Base-by-base conservation (phyloP, 75 land plant genomes). In the Larix kaempferi region DNA sequence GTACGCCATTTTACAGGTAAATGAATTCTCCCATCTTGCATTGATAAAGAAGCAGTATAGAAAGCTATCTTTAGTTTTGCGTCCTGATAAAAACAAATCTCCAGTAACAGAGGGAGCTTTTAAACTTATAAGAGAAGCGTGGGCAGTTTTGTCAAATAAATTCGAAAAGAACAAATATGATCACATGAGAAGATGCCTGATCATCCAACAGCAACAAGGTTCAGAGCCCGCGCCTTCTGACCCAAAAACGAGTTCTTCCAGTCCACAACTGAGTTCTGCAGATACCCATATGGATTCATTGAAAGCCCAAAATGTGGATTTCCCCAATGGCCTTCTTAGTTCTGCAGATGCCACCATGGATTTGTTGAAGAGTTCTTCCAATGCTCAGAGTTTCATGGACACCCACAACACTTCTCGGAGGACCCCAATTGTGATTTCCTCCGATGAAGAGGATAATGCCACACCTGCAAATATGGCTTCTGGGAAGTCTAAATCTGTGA, bases 1-100 rank as follows among this genome's bases (percentile, higher is more conserved):
- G 74, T 91, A 89, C 80, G 80, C 60, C 60, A 41, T 74, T 14
- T 49, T 74, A 8, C 75, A 74, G 55, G 75, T 49, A 21, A 54
- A 39, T 49, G n/a, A 13, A 25, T 49, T 33, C 26, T 33, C 75
- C 22, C 60, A 74, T 54, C 15, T 6, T 35, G 75, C 75, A 23
- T 35, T 54, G 4, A 54, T 74, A 21, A 74, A 41, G 19, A 74
- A 74, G 19, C 75, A 74, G 54, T 74, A 74, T 35, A 33, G 10
- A 54, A 74, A 74, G 54, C 13, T 74, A 54, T 59, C 75, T 26
- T 54, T 74, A 21, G 26, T 33, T 2, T 54, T 39, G 55, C 75
- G 49, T 49, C 75, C 75, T 39, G 75, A 74, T 35, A 74, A 74
- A 35, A 74, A 74, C 52, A 74, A 54, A 21, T 25, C 55, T 39